Percentiles rank a stretch among this genome's conserved stretches.
Conservation (phyloP, 2,329 filamentous ascomycete species). For the Phyllosticta citrichinensis region DNA sequence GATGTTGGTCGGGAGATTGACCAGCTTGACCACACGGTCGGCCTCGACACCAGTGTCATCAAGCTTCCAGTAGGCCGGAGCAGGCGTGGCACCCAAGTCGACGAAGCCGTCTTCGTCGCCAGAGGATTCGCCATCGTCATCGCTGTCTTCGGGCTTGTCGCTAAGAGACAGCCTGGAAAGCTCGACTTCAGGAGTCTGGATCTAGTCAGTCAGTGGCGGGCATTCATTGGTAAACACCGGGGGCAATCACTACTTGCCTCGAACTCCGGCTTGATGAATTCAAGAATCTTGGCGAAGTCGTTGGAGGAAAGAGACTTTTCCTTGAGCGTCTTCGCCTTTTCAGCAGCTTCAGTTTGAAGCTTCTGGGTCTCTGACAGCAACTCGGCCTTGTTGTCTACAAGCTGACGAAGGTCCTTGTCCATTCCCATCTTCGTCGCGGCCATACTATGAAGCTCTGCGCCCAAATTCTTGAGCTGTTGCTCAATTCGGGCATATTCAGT, state of each 20-base stretch:
- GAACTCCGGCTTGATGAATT: not conserved
- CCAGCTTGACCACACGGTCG: slow-evolving; percentile 11
- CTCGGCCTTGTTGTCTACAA: not conserved
- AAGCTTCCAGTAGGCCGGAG: no score
- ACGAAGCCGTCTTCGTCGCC: not conserved
- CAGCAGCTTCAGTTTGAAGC: not conserved
- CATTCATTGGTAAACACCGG: no score
- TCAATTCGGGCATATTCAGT: not conserved
- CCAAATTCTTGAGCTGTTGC: not conserved
- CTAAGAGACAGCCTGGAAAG: not conserved
- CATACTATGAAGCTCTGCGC: not conserved
- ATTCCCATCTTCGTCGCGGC: not conserved
- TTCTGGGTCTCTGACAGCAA: not conserved
- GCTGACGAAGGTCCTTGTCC: not conserved
- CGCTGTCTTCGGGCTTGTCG: not conserved
- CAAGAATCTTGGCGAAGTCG: not conserved
- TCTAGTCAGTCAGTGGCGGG: not conserved
- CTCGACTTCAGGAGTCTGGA: not conserved
- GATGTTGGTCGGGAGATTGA: slow-evolving; percentile 7
- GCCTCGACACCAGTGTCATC: not conserved
- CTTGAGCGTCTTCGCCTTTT: not conserved
- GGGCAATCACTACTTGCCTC: not conserved
- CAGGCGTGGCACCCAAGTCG: no score
- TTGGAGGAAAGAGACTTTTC: not conserved
- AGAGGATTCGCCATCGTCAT: not conserved